These are phyloP conservation scores for Cupressus sempervirens DNA, from an alignment of 75 land plant species.

Conservation along the genomic window DNA sequence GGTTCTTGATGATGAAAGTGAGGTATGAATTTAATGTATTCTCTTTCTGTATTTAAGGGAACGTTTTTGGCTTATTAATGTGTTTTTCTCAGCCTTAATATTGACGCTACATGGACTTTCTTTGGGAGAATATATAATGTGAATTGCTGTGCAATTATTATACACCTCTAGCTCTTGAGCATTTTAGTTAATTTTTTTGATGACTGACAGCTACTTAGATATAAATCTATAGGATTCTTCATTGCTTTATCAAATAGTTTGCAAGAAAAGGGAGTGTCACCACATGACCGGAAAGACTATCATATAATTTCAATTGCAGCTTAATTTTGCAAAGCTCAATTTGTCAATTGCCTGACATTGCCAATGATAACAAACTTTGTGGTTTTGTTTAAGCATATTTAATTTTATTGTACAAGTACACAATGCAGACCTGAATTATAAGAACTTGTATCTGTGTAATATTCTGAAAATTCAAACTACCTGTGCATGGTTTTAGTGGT, in stretches of 20 bases:
- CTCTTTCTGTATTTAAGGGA: constrained; percentile 1
- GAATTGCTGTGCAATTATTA: not conserved
- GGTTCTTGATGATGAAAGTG: constrained; percentile 89
- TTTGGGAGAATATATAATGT: not conserved
- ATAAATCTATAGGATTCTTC: not conserved
- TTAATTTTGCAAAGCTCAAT: not conserved
- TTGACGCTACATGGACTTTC: not conserved
- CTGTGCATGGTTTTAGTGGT: not conserved
- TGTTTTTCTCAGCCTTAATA: not conserved
- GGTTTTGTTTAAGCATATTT: not conserved
- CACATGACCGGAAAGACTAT: not conserved
- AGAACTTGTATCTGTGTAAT: not conserved
- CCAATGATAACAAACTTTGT: not conserved
- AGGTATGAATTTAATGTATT: constrained; percentile 31
- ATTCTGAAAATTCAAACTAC: not conserved
- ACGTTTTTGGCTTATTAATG: not conserved
- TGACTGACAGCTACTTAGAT: not conserved
- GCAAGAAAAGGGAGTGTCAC: not conserved
- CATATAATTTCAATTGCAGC: not conserved
- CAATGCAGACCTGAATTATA: not conserved
- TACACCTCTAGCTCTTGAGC: not conserved
- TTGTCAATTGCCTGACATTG: not conserved
- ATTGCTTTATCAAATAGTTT: not conserved
- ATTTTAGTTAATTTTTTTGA: not conserved
- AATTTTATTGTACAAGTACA: not conserved